A percentile compares a stretch with the other conserved stretches of the same genome.
These are phyloP conservation scores for Leptosphaerulina australis DNA, from an alignment of 2,329 filamentous ascomycete genomes.

Conservation along the genomic window DNA sequence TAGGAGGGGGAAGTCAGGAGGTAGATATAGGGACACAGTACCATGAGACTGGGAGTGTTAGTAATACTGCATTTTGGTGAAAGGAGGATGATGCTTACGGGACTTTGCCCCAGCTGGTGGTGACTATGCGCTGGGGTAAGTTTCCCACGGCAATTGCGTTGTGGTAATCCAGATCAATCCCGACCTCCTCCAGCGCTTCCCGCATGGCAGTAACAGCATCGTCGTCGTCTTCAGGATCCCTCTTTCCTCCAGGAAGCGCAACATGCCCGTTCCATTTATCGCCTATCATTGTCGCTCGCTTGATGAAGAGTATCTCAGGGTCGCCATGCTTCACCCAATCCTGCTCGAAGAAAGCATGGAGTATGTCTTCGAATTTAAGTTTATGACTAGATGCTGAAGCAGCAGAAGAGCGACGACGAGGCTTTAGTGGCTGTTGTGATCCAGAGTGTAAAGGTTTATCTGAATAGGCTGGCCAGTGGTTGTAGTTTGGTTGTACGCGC, in stretches of 20 bases:
- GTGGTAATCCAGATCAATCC: conserved; percentile 61
- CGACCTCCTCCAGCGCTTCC: conserved; percentile 71
- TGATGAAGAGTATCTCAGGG: conserved; percentile 74
- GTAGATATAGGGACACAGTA: conserved; percentile 72
- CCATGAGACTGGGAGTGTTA: conserved; percentile 59
- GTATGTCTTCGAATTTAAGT: conserved; percentile 48
- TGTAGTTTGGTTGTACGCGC: conserved; percentile 64
- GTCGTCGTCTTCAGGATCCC: conserved; percentile 67
- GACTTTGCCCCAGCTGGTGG: conserved; percentile 68
- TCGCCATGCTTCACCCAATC: conserved; percentile 70
- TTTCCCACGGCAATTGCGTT: conserved; percentile 61
- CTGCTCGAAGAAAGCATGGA: conserved; percentile 66
- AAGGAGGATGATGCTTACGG: conserved; percentile 54
- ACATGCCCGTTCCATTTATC: conserved; percentile 74
- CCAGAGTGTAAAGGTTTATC: conserved; percentile 25
- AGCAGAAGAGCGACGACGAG: conserved; percentile 36
- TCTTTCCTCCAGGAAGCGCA: conserved; percentile 70
- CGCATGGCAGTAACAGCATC: conserved; percentile 67
- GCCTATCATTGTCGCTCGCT: conserved; percentile 66
- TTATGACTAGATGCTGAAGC: conserved; percentile 32
- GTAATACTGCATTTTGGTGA: not conserved
- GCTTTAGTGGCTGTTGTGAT: conserved; percentile 23
- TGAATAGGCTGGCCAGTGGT: conserved; percentile 56
- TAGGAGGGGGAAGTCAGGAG: conserved; percentile 63
- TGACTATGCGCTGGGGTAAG: conserved; percentile 69